Base-by-base conservation (phyloP, 164 flowering plant species). In the Piper betle region DNA sequence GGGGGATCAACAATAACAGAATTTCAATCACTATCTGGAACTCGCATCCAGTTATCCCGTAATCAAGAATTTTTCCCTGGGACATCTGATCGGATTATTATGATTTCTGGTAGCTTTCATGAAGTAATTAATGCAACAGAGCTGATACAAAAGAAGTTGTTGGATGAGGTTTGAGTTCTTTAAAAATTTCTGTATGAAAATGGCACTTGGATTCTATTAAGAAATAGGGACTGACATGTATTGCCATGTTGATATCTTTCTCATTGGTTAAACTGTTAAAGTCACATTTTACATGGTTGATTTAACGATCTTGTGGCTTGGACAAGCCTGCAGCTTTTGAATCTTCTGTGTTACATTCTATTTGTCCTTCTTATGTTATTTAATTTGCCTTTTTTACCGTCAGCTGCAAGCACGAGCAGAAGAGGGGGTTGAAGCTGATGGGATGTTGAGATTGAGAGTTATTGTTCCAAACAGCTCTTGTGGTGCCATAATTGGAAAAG, bases 131-230 rank as follows among this genome's bases (percentile, higher is more conserved):
- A 79, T 64, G 99, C 93, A n/a, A 72, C 82, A 75, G 95, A 87
- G 58, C 91, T 91, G 58, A 74, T 94, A 60, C 83, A 91, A 53
- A 63, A 72, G 54, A 94, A 91, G 69, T 74, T 94, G 70, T 67
- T 79, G 53, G 86, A 77, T 74, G 97, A 94, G 97, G 99, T 94
- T n/a, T n/a, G n/a, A n/a, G n/a, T n/a, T n/a, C n/a, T n/a, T n/a
- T n/a, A 7, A n/a, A n/a, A n/a, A n/a, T 43, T 43, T 43, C 12
- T 43, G 50, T 43, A 15, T 43, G 50, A 43, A 43, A 43, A 15
- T 43, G 50, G 12, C 8, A 43, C 50, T 43, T 7, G 12, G 12
- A 43, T 43, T 2, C 12, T 3, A 15, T 2, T 43, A 8, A 8
- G 12, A 43, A 43, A 7, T 10, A 43, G 50, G 4, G 1, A 43